Percentiles rank a stretch among this genome's conserved stretches.
Conservation (phyloP, 345 rosid species). For the Iberis pinnata region DNA sequence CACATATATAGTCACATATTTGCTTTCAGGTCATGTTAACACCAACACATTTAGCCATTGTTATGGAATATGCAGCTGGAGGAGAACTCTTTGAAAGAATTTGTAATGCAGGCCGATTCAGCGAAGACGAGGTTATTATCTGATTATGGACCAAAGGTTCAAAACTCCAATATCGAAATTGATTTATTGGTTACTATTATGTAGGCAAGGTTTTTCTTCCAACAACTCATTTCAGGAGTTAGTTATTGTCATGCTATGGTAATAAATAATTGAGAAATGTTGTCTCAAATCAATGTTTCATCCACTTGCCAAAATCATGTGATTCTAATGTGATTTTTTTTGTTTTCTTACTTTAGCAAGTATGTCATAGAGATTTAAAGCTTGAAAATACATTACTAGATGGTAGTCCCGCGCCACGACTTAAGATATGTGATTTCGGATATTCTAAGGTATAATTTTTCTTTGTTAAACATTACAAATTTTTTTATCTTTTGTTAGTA, state of each 20-base stretch:
- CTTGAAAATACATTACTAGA: conserved; percentile 91
- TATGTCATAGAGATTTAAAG: conserved; percentile 94
- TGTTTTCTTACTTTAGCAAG: conserved; percentile 53
- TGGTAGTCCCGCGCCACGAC: conserved; percentile 91
- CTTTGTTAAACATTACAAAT: neutral
- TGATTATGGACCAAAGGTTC: neutral
- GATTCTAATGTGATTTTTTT: neutral
- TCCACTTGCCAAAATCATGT: neutral
- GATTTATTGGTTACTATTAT: neutral
- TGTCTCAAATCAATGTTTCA: neutral
- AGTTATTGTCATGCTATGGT: conserved; percentile 90
- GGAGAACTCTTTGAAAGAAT: conserved; percentile 81
- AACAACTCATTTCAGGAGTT: conserved; percentile 85
- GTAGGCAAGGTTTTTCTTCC: conserved; percentile 81
- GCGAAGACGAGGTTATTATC: conserved; percentile 70
- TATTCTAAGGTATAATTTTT: conserved; percentile 71
- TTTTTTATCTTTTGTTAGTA: conserved; percentile 1
- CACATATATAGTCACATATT: neutral
- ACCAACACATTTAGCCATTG: conserved; percentile 72
- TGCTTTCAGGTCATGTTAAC: conserved; percentile 57
- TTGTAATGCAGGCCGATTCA: conserved; percentile 79
- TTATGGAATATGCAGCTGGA: conserved; percentile 88
- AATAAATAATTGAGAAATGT: conserved; percentile 2
- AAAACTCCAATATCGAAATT: conserved; percentile 8
- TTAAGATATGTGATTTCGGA: conserved; percentile 99